These are phyloP conservation scores for Nothophytophthora sp. DNA, from an alignment of 352 stramenopile species.

Conservation along the genomic window DNA sequence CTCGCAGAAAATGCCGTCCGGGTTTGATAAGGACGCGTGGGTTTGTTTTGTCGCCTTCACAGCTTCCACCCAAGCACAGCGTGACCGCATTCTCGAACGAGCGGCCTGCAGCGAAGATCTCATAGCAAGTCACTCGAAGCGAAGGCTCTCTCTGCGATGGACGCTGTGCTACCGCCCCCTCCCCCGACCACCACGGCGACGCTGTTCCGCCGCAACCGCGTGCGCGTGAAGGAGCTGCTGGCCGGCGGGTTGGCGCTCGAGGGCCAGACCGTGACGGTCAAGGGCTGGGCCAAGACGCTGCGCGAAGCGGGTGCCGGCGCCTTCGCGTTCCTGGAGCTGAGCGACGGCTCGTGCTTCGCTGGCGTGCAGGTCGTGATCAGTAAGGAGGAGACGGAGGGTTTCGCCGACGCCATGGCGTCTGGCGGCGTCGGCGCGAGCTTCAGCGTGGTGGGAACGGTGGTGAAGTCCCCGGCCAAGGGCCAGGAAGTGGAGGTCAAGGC, in stretches of 20 bases:
- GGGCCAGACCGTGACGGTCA: constrained; percentile 90
- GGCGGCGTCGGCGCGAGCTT: constrained; percentile 89
- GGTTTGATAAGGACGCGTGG: too few relatives aligned
- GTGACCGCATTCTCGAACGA: constrained; percentile 28
- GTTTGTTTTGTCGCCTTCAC: too few relatives aligned
- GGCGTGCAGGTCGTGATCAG: constrained; percentile 90
- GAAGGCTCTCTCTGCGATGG: constrained; percentile 21
- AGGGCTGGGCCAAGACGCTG: constrained; percentile 94
- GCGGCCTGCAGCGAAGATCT: constrained; percentile 4
- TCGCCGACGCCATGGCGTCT: constrained; percentile 70
- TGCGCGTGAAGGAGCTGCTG: constrained; percentile 86
- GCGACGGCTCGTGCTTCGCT: constrained; percentile 92
- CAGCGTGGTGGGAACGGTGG: constrained; percentile 79
- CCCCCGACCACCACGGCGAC: constrained; percentile 45
- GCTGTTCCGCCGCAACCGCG: constrained; percentile 83
- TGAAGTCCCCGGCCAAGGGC: constrained; percentile 88
- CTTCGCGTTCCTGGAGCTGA: constrained; percentile 95
- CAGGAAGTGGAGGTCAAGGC: constrained; percentile 94
- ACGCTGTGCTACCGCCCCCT: constrained; percentile 51
- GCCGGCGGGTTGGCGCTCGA: constrained; percentile 57
- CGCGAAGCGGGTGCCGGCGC: constrained; percentile 88
- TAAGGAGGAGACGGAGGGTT: constrained; percentile 74
- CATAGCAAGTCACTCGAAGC: constrained; percentile 1
- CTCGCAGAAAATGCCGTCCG: too few relatives aligned
- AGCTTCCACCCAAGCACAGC: too few relatives aligned